A percentile compares a stretch with the other conserved stretches of the same genome.
Conservation (phyloP, 2,329 filamentous ascomycete genomes). For the Talaromyces sp. region DNA sequence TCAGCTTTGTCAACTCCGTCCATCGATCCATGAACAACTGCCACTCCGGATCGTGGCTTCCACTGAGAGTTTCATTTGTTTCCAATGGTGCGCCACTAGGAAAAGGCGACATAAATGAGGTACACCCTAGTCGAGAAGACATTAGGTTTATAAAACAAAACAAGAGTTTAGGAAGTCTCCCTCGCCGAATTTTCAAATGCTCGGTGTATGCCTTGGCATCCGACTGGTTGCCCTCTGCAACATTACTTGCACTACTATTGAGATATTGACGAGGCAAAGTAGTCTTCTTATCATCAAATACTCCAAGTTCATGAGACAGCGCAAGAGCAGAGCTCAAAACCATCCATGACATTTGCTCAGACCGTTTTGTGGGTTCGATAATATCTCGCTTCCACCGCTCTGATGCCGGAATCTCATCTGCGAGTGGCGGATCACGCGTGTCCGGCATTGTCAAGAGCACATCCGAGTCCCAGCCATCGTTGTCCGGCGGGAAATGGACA, state of each 20-base stretch:
- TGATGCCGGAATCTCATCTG: slow-evolving; percentile 32
- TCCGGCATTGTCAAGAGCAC: slow-evolving; percentile 29
- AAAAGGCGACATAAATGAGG: slow-evolving; percentile 24
- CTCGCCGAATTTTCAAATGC: slow-evolving; percentile 17
- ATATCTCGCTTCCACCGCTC: slow-evolving; percentile 47
- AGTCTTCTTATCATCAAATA: slow-evolving; percentile 32
- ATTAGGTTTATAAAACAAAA: slow-evolving; percentile 43
- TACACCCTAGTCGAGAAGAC: slow-evolving; percentile 42
- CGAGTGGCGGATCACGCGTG: slow-evolving; percentile 10
- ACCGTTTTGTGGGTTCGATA: slow-evolving; percentile 46
- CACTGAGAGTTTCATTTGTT: slow-evolving; percentile 16
- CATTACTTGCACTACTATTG: too few species aligned
- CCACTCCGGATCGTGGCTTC: slow-evolving; percentile 35
- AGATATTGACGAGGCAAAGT: neutral
- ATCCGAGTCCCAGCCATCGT: slow-evolving; percentile 50
- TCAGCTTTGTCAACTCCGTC: slow-evolving; percentile 43
- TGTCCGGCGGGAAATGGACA: slow-evolving; percentile 47
- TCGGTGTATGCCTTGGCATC: slow-evolving; percentile 7
- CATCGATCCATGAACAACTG: slow-evolving; percentile 48
- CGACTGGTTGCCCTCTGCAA: neutral
- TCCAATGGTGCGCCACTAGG: slow-evolving; percentile 40
- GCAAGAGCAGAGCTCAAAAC: slow-evolving; percentile 47
- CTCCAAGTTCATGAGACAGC: slow-evolving; percentile 46
- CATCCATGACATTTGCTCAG: slow-evolving; percentile 55
- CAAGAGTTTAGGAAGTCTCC: slow-evolving; percentile 25